Evolutionary conservation across 805 yeast species (phyloP), one percentile per base, ranked within the genome.

Genomic region (Pichia rugopelliculosa): DNA sequence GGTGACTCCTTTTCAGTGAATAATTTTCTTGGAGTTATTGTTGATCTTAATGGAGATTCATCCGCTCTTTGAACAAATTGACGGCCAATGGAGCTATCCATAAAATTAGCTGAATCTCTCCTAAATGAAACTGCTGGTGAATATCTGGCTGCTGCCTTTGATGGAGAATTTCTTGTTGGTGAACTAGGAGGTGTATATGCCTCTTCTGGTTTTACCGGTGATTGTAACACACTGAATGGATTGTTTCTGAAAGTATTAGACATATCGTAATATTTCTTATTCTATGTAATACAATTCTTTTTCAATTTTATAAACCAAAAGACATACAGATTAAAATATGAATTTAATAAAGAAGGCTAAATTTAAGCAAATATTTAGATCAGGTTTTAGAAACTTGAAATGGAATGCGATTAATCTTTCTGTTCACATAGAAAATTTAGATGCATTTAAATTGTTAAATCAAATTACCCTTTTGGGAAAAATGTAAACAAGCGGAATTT

Each of bases 1-100:
- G 95, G 93, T 0, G 95, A 82, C 61, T 86, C 90, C 54, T 78
- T 66, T 46, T 77, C 68, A 3, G 93, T 82, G 56, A 75, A 83
- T 44, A 74, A 76, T 38, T 87, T 81, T 64, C 95, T 72, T 10
- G 84, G 78, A 8, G 86, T 77, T 6, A 20, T 40, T 20, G 53
- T 11, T 12, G 50, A 42, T 23, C 52, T 46, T 18, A 50, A 27
- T 23, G 56, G 53, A 12, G 69, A 62, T 15, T 56, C 55, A 39
- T 61, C 65, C 2, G 70, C 68, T 8, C 67, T 68, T 49, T 54
- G 47, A 15, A 67, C 55, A 47, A 67, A 67, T 34, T 63, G 73
- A 60, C 57, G 66, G 57, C 60, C 77, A 61, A 54, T 68, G 51
- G 60, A 67, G 59, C 62, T 70, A 12, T 51, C 51, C 18, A 60